Conservation (phyloP, 345 rosid species). For the Populus ilicifolia region DNA sequence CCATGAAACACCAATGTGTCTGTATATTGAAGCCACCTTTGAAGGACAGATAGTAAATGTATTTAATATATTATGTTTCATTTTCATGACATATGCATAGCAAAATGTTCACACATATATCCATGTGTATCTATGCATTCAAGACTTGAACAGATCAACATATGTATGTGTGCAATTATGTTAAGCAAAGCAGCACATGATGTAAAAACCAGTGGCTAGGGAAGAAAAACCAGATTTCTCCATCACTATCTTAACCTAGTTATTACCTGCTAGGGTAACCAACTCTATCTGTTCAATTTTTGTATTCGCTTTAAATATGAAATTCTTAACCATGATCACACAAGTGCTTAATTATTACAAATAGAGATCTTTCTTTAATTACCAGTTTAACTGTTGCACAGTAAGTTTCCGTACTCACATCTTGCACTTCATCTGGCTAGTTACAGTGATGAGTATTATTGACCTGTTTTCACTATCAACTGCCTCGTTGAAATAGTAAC, state of each 20-base stretch:
- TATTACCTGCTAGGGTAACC: not conserved
- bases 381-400: not conserved
- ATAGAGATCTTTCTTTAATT: not conserved
- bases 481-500: not conserved
- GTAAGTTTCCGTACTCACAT: not conserved
- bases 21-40: not conserved
- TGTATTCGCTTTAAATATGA: not conserved
- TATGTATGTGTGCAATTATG: not conserved
- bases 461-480: not conserved
- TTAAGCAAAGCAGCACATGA: not conserved
- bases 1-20: not conserved
- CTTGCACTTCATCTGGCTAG: not conserved
- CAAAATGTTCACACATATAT: not conserved
- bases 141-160: not conserved
- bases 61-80: not conserved
- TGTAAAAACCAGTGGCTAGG: not conserved
- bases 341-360: not conserved
- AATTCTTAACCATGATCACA: not conserved
- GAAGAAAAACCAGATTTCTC: not conserved
- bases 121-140: not conserved
- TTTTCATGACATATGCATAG: not conserved
- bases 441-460: not conserved
- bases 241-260: not conserved
- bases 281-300: not conserved
- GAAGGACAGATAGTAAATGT: not conserved